Evolutionary conservation across 768 basidiomycete species (phyloP).

Genomic region (Tubosaeta brunneosetosa): DNA sequence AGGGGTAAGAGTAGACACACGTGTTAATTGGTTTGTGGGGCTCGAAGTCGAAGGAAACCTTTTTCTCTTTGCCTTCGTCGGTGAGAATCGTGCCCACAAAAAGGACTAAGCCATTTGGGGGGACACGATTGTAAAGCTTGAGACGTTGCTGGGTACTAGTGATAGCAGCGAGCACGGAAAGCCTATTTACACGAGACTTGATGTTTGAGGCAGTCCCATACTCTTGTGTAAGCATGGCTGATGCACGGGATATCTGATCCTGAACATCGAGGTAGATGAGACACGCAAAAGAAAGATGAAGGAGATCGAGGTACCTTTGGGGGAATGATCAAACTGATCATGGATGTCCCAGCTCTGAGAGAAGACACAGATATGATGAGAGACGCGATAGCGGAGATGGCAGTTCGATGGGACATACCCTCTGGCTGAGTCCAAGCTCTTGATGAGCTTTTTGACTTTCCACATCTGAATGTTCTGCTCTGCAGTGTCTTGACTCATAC

Average conservation of each 20-base stretch:
- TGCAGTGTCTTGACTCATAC: constrained; percentile 78
- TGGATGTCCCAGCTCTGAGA: constrained; percentile 87
- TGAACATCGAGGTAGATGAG: constrained; percentile 23
- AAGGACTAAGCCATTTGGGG: constrained; percentile 93
- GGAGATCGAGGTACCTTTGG: constrained; percentile 60
- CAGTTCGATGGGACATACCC: constrained; percentile 23
- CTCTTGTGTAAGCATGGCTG: constrained; percentile 96
- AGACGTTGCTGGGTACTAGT: constrained; percentile 97
- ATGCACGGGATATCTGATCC: constrained; percentile 93
- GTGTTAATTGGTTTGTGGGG: constrained; percentile 99
- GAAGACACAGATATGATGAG: constrained; percentile 22
- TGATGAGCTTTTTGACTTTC: constrained; percentile 99
- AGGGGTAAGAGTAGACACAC: constrained; percentile 41
- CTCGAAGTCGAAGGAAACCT: constrained; percentile 97
- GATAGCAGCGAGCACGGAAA: constrained; percentile 96
- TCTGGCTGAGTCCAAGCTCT: constrained; percentile 86
- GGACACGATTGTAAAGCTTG: constrained; percentile 94
- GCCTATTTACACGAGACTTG: constrained; percentile 96
- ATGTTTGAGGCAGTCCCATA: constrained; percentile 99
- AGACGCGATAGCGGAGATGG: not conserved
- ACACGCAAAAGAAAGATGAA: constrained; percentile 4
- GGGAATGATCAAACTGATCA: constrained; percentile 97
- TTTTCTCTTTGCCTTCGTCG: constrained; percentile 99
- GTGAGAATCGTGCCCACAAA: constrained; percentile 98
- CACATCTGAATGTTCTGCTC: constrained; percentile 97